phyloP scores from a whole-genome alignment of 2,329 filamentous ascomycete species.

The Zarea fungicola region DNA sequence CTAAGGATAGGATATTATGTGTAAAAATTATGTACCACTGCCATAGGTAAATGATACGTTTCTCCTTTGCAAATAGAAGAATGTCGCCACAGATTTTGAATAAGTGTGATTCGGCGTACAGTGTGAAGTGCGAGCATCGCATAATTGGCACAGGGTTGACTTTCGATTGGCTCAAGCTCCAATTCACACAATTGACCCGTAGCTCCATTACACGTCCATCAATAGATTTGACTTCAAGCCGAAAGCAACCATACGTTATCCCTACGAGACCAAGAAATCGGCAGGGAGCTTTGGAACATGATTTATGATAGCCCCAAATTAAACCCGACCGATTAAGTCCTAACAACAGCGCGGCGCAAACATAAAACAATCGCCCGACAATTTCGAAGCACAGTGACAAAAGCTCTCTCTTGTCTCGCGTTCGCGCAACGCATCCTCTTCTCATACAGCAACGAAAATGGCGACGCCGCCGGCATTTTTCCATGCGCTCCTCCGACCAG shows the following conservation, averaged over 20 bases:
- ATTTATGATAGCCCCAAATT: not conserved
- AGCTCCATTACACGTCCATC: not conserved
- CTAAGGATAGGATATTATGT: not conserved
- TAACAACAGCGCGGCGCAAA: not conserved
- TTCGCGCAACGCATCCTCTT: not conserved
- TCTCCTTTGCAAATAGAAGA: not conserved
- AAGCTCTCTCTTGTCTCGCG: too few species aligned
- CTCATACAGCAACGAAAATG: slow-evolving; percentile 29
- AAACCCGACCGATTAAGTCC: not conserved
- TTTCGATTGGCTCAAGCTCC: too few species aligned
- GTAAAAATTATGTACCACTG: too few species aligned
- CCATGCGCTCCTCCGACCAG: slow-evolving; percentile 78
- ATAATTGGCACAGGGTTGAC: not conserved
- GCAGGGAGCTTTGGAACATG: slow-evolving; percentile 2
- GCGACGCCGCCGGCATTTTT: slow-evolving; percentile 44
- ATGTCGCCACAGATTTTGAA: not conserved
- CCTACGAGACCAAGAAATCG: too few species aligned
- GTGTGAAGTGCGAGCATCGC: not conserved
- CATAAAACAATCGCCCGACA: not conserved
- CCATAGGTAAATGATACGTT: not conserved
- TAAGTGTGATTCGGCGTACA: not conserved
- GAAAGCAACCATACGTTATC: too few species aligned
- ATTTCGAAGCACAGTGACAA: not conserved
- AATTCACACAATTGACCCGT: too few species aligned
- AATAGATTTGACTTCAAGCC: not conserved